Evolutionary conservation across 257 asterid species (phyloP), one percentile per base, ranked within the genome.

Genomic region (Parsonsia alboflavescens): DNA sequence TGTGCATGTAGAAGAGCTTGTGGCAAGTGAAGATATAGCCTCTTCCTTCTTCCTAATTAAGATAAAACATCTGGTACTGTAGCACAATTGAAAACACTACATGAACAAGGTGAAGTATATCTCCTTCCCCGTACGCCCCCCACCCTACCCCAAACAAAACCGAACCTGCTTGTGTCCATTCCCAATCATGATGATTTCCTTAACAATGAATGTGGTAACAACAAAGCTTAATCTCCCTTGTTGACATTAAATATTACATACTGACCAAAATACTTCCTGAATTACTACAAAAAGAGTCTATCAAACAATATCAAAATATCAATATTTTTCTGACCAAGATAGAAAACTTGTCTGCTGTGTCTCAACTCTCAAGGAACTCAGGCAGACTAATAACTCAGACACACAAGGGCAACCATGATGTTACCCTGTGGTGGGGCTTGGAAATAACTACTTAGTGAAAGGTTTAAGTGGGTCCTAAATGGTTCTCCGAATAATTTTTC

Each of bases 281-380:
- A 64, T 17, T 7, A 17, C 26, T 6, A 6, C 24, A 64, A 36
- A n/a, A 64, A 16, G 7, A 21, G 7, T 1, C 39, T 19, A 63
- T 26, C 48, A 64, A 6, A 64, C 15, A 64, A 26, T 48, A 1
- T 48, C 28, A 64, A 64, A 36, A 21, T 1, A 13, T 64, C 26
- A 64, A 6, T 36, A 64, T 2, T 26, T 64, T 36, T 33, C 24
- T 36, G 17, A 19, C 50, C 45, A 65, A 65, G 17, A 26, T 15
- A 39, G 17, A 36, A 39, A 4, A 17, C 70, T 6, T 36, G 39
- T 64, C 45, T 1, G 26, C 48, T 8, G 21, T 9, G 49, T 65
- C 50, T 63, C 48, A 33, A 63, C 30, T 17, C 70, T 39, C 5
- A 64, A 65, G 50, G 70, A 26, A 59, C 21, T 65, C 70, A 65